These are phyloP conservation scores for Paramecium sexaurelia DNA, from an alignment of 73 alveolate species.

Conservation along the genomic window DNA sequence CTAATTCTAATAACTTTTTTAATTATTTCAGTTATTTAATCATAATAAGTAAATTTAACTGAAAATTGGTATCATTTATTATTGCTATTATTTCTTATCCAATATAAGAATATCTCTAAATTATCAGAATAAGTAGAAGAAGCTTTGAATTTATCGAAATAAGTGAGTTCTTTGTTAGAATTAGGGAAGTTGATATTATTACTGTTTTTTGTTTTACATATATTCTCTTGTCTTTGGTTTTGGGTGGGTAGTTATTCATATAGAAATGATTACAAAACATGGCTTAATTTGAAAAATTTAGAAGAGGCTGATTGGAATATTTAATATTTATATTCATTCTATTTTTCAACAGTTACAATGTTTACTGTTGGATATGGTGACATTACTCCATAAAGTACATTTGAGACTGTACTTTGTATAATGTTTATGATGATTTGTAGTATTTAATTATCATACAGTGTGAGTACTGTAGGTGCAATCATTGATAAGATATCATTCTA, in stretches of 20 bases:
- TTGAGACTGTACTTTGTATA: constrained; percentile 48
- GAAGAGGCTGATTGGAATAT: not conserved
- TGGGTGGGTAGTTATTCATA: not conserved
- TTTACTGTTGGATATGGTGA: constrained; percentile 71
- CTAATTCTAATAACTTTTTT: not conserved
- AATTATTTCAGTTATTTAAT: not conserved
- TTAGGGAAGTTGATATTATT: not conserved
- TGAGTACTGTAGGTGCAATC: constrained; percentile 64
- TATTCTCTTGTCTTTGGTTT: constrained; percentile 35
- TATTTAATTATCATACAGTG: constrained; percentile 41
- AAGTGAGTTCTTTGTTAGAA: constrained; percentile 38
- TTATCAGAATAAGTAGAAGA: not conserved
- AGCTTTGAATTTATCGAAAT: constrained; percentile 42
- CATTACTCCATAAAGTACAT: constrained; percentile 55
- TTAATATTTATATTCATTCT: constrained; percentile 53
- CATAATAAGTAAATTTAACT: not conserved
- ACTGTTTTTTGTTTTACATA: constrained; percentile 28
- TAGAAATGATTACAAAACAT: not conserved
- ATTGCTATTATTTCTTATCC: not conserved
- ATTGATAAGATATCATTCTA: constrained; percentile 42
- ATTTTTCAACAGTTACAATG: constrained; percentile 64
- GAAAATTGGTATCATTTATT: constrained; percentile 42
- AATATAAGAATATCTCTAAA: constrained; percentile 27
- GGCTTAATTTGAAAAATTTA: not conserved
- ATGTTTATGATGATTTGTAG: constrained; percentile 63